Percentiles rank a stretch among this genome's conserved stretches.
phyloP scores from a whole-genome alignment of 2,329 filamentous ascomycete genomes.

The Exophiala lecanii-corni region DNA sequence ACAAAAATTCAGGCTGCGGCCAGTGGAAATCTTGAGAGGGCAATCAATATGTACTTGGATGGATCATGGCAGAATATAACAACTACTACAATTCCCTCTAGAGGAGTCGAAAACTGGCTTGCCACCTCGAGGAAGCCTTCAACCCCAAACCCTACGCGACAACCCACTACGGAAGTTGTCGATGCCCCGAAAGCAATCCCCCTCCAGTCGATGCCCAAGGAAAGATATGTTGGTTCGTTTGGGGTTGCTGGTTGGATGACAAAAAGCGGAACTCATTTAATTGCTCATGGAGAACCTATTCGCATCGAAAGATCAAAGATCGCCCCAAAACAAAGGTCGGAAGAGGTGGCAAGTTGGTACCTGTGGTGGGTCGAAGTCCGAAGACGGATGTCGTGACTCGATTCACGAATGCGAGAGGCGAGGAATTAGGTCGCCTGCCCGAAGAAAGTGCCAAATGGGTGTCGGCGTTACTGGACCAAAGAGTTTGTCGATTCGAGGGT shows the following conservation, averaged over 20 bases:
- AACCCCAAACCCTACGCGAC: neutral
- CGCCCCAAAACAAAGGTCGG: slow-evolving; percentile 50
- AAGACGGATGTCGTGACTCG: slow-evolving; percentile 83
- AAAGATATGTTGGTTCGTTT: slow-evolving; percentile 83
- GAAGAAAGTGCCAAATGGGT: slow-evolving; percentile 90
- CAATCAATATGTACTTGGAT: slow-evolving; percentile 62
- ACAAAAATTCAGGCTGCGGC: slow-evolving; percentile 47
- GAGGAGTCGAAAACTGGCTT: slow-evolving; percentile 16
- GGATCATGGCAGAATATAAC: slow-evolving; percentile 51
- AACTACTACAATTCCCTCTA: slow-evolving; percentile 8
- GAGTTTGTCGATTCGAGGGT: slow-evolving; percentile 80
- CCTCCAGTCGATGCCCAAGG: slow-evolving; percentile 46
- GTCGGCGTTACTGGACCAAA: slow-evolving; percentile 84
- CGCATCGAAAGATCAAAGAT: slow-evolving; percentile 81
- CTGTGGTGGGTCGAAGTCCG: slow-evolving; percentile 47
- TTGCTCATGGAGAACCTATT: slow-evolving; percentile 78
- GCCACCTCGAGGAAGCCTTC: neutral
- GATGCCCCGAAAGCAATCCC: slow-evolving; percentile 20
- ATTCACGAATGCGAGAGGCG: slow-evolving; percentile 73
- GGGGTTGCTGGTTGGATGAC: slow-evolving; percentile 91
- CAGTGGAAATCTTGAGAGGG: slow-evolving; percentile 52
- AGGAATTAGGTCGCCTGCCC: slow-evolving; percentile 79
- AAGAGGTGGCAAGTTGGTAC: slow-evolving; percentile 42
- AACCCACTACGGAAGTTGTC: neutral
- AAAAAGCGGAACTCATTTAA: slow-evolving; percentile 67